phyloP scores from a whole-genome alignment of 495 filamentous ascomycete genomes.

The Aspergillus heteromorphus region DNA sequence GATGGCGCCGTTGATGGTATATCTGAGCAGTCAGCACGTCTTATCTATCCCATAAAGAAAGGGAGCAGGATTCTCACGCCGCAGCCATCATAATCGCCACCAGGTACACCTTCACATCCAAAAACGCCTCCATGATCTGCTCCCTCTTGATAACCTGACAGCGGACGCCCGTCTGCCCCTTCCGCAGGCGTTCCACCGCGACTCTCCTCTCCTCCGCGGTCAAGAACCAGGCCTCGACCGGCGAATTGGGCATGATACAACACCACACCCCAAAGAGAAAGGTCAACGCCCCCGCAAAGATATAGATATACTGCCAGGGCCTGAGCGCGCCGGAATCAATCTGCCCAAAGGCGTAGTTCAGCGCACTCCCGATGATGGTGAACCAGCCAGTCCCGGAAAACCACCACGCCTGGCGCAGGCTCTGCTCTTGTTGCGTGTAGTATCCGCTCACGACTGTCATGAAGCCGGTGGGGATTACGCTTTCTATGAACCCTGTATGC shows the following conservation, averaged over 20 bases:
- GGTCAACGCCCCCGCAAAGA: slow-evolving; percentile 58
- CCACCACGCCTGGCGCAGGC: slow-evolving; percentile 64
- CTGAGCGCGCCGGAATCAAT: slow-evolving; percentile 49
- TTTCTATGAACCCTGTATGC: slow-evolving; percentile 63
- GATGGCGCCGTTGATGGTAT: slow-evolving; percentile 72
- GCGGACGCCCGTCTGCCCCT: slow-evolving; percentile 47
- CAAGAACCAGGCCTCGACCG: slow-evolving; percentile 50
- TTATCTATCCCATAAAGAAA: background rate
- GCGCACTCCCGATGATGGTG: slow-evolving; percentile 60
- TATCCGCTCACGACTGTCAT: slow-evolving; percentile 60
- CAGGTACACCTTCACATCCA: slow-evolving; percentile 49
- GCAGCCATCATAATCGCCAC: slow-evolving; percentile 53
- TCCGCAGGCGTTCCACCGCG: slow-evolving; percentile 49
- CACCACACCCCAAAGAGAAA: slow-evolving; percentile 61
- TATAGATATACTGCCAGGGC: slow-evolving; percentile 66
- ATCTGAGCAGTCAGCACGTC: slow-evolving; percentile 31
- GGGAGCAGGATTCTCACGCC: slow-evolving; percentile 30
- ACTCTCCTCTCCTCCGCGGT: slow-evolving; percentile 45
- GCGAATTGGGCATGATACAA: slow-evolving; percentile 50
- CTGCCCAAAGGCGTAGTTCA: slow-evolving; percentile 68
- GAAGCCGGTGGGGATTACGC: slow-evolving; percentile 62
- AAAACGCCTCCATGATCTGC: slow-evolving; percentile 45
- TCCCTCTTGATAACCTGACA: slow-evolving; percentile 46
- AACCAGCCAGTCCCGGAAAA: slow-evolving; percentile 61
- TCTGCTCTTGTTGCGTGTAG: slow-evolving; percentile 65